Evolutionary conservation across 495 filamentous ascomycete genomes (phyloP), one percentile per base, ranked within the genome.

Genomic region (Hypomontagnella submonticulosa): DNA sequence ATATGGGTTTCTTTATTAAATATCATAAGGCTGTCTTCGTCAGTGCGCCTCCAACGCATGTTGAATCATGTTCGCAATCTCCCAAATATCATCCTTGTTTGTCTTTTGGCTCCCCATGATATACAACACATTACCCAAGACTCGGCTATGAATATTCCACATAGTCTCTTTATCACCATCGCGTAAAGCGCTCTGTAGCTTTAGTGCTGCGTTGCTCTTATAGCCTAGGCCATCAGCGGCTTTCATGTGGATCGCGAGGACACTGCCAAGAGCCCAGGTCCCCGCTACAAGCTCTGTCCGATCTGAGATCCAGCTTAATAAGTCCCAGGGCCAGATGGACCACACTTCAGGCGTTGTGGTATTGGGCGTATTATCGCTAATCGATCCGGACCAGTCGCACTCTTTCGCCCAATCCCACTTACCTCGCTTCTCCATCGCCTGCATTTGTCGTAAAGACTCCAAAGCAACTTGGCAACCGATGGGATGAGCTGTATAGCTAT

Each of bases 401-500:
- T 50, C 76, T 75, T 51, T 75, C 47, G 67, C 69, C 80, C 79
- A 81, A 43, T 66, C 63, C 86, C 85, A 89, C 0, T 74, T 75
- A 0, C 81, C 84, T 11, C 66, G 53, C 4, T 55, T 71, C 4
- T 89, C 85, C 77, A 91, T 81, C 10, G 76, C 60, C 46, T 77
- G 71, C 81, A 92, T 81, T 37, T 76, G 77, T 51, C 72, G 73
- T 37, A 92, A 56, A 6, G 84, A 86, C 19, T 84, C 82, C 11
- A 84, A 76, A 0, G 89, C 90, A 10, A 92, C 89, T 11, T 86
- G 82, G 63, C 90, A 93, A 0, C 90, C 90, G 7, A 92, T 81
- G 0, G 90, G 79, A 71, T 93, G 90, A 2, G 90, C 90, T 0
- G 90, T 93, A 66, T 93, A 93, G 68, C 89, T 91, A 74, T 93